Percentiles rank a stretch among this genome's conserved stretches.
These are phyloP conservation scores for Persicaria maculosa DNA, from an alignment of 148 eudicot species.

Conservation along the genomic window DNA sequence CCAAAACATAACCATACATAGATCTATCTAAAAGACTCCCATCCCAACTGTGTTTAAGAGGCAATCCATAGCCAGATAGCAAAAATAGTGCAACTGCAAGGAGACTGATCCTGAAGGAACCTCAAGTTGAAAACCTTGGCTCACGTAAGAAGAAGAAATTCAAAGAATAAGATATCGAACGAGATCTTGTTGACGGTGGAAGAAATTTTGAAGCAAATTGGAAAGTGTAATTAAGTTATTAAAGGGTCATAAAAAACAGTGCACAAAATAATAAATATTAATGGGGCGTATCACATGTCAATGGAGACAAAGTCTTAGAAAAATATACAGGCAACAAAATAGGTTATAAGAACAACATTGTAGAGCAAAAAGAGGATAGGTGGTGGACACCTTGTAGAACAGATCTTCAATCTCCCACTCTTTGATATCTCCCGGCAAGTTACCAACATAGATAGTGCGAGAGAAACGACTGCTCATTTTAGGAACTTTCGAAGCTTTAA, in stretches of 20 bases:
- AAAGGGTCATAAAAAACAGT: background rate
- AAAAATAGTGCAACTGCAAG: no score
- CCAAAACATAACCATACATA: background rate
- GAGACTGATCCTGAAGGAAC: background rate
- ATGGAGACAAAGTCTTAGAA: background rate
- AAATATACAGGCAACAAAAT: background rate
- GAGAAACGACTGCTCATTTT: slow-evolving; percentile 93
- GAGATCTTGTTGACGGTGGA: background rate
- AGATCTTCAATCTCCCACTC: slow-evolving; percentile 92
- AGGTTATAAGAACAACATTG: background rate
- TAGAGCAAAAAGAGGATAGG: background rate
- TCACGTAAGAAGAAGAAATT: background rate
- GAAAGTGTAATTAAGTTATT: background rate
- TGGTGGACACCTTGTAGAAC: slow-evolving; percentile 71
- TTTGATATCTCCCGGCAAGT: slow-evolving; percentile 79
- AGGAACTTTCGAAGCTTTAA: slow-evolving; percentile 8
- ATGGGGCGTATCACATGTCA: background rate
- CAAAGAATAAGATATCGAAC: background rate
- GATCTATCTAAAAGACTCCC: background rate
- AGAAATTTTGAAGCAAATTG: background rate
- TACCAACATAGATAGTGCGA: slow-evolving; percentile 94
- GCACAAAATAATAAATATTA: background rate
- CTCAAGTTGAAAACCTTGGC: background rate
- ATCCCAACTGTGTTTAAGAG: background rate
- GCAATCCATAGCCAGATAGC: background rate